Evolutionary conservation across 306 rosid genomes (phyloP), one percentile per base, ranked within the genome.

Genomic region (Cucumis melo): DNA sequence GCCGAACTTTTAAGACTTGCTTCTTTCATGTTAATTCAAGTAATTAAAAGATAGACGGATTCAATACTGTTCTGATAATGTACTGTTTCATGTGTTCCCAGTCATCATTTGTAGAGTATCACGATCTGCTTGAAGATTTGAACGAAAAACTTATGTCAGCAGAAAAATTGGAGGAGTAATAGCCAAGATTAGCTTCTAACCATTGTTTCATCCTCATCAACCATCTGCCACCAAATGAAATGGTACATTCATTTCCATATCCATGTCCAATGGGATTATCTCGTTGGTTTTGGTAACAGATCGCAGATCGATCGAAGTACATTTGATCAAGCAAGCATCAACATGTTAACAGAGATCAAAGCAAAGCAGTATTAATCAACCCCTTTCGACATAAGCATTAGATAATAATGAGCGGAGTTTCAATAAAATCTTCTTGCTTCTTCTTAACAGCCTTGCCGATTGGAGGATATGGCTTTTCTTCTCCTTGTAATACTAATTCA

Each of bases 81-180:
- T 19, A 81, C 32, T 83, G 78, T 62, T 66, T 80, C 65, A 61
- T 75, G 57, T 85, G 88, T 93, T 86, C 91, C 17, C 91, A 91
- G 77, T 80, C 87, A 1, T 81, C 87, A 59, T 92, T 92, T 73
- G 78, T 64, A 38, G 93, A 92, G 71, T 92, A 86, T 80, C 92
- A 87, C 74, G 95, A 92, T 90, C 88, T 90, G 77, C 80, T 94
- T 39, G 89, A 80, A 81, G 90, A 91, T 84, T 88, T 94, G 81
- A 91, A 90, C 66, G 88, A 84, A 78, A 89, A 78, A 82, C 95
- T 94, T 78, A 78, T 91, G 17, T 81, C 95, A 59, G 75, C 86
- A 44, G 73, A 81, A 75, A 81, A 79, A 66, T 81, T 61, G 73
- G 91, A 85, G 75, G 83, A 81, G 73, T 77, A 78, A 55, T 85